Evolutionary conservation across 139 green algal genomes (phyloP).

Genomic region (Micromonas commoda): DNA sequence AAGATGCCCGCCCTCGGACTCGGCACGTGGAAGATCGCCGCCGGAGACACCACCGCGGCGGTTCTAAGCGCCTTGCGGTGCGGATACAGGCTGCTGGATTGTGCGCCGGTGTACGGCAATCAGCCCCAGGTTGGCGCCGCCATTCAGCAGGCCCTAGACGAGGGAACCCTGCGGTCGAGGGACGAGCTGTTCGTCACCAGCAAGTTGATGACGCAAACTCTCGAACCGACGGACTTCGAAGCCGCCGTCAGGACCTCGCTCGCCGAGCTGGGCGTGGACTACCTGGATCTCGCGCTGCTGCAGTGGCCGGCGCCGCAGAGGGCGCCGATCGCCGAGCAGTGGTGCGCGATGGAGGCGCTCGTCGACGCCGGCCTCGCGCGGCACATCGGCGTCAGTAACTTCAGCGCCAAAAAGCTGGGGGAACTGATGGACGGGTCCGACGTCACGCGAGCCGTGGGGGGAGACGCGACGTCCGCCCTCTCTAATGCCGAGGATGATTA

Average conservation of each 20-base stretch:
- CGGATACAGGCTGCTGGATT: slow-evolving; percentile 29
- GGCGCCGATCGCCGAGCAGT: slow-evolving; percentile 6
- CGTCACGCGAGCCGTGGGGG: not conserved
- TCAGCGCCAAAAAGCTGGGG: slow-evolving; percentile 10
- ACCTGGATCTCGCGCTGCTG: slow-evolving; percentile 18
- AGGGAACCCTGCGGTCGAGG: not conserved
- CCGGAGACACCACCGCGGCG: not conserved
- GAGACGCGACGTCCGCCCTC: not conserved
- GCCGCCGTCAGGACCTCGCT: not conserved
- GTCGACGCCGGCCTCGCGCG: not conserved
- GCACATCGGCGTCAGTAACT: slow-evolving; percentile 24
- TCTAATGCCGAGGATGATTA: not conserved
- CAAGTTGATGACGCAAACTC: slow-evolving; percentile 8
- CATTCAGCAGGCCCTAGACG: not conserved
- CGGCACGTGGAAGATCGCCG: slow-evolving; percentile 18
- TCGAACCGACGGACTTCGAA: slow-evolving; percentile 5
- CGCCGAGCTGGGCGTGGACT: slow-evolving; percentile 1
- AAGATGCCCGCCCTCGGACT: slow-evolving; percentile 17
- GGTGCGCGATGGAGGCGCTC: slow-evolving; percentile 8
- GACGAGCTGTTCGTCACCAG: slow-evolving; percentile 23
- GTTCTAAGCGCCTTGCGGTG: slow-evolving; percentile 1
- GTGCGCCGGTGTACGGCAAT: slow-evolving; percentile 29
- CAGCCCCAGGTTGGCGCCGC: slow-evolving; percentile 26
- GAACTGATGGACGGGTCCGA: slow-evolving; percentile 1
- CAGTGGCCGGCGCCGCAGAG: slow-evolving; percentile 17